These are phyloP conservation scores for Lodderomyces margitis DNA, from an alignment of 1,139 yeast genomes.

Conservation along the genomic window DNA sequence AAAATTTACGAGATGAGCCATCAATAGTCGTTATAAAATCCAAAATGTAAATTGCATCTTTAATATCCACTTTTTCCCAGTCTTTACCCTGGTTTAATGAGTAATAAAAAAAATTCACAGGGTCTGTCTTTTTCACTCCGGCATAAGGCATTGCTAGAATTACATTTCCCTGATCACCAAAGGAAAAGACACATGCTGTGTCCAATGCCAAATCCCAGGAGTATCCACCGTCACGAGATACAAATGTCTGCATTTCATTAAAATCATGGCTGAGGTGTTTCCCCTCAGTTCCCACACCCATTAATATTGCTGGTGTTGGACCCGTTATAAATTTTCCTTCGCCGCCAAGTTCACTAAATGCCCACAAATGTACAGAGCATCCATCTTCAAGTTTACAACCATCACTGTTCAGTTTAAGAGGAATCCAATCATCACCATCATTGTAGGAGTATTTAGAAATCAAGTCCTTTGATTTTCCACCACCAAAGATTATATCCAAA, in stretches of 20 bases:
- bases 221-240: conserved; percentile 78
- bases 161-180: conserved; percentile 81
- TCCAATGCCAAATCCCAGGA: conserved; percentile 63
- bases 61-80: conserved; percentile 58
- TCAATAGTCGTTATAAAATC: conserved; percentile 63
- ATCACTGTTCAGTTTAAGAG: conserved; percentile 46
- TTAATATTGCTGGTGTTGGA: conserved; percentile 70
- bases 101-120: conserved; percentile 40
- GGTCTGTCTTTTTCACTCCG: conserved; percentile 18
- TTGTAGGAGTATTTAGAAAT: conserved; percentile 50
- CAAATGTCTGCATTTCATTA: conserved; percentile 45
- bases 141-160: conserved; percentile 58
- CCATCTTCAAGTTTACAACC: conserved; percentile 43
- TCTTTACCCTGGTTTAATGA: conserved; percentile 75
- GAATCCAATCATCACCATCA: conserved; percentile 65
- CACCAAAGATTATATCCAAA: conserved; percentile 30
- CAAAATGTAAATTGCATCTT: conserved; percentile 44
- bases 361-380: conserved; percentile 58
- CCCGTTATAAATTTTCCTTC: conserved; percentile 57
- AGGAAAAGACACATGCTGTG: conserved; percentile 55
- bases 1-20: conserved; percentile 64
- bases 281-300: conserved; percentile 60
- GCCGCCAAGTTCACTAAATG: conserved; percentile 51
- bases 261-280: conserved; percentile 23
- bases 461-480: conserved; percentile 19